Base-by-base conservation (phyloP, 306 rosid genomes). In the Psophocarpus tetragonolobus region DNA sequence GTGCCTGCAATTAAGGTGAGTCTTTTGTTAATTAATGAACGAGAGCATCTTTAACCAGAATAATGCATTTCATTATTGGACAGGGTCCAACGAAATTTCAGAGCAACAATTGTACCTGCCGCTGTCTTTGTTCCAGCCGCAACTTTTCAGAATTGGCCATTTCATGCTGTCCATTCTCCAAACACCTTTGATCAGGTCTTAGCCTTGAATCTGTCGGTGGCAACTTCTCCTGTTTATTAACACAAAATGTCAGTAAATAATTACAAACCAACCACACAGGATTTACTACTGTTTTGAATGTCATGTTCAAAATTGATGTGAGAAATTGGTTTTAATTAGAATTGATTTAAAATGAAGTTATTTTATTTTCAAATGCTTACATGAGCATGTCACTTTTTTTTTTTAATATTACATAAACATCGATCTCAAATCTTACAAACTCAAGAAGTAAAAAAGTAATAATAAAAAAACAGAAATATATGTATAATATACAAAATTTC, bases 131-230 rank as follows among this genome's bases (percentile, higher is more conserved):
- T 80, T 95, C 99, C 47, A 95, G 82, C 80, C 97, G 86, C 80
- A 90, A 70, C 82, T 95, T 95, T 85, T 95, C 97, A 2, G 87
- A 73, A 73, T 92, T 92, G 41, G 97, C 99, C 90, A 73, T 87
- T 73, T 87, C 97, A 76, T 87, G 87, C 77, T 88, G 90, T 67
- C 97, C 99, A 79, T 91, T 89, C 85, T 95, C 99, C 76, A 95
- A 84, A 87, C 80, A 87, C 83, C 94, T 88, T 83, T 92, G 97
- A 80, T 95, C 99, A 18, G 99, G 99, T 66, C 99, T 91, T 38
- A 95, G 85, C 82, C 99, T 95, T 45, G 97, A 95, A 90, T 95
- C 99, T 71, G 99, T 92, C 26, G 97, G 99, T 61, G 99, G 99
- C 74, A 95, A 76, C 86, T 83, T 92, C 79, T 92, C 96, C 99